A percentile compares a stretch with the other conserved stretches of the same genome.
Conservation (phyloP, 129 eudicot genomes). For the Pulicaria dysenterica region DNA sequence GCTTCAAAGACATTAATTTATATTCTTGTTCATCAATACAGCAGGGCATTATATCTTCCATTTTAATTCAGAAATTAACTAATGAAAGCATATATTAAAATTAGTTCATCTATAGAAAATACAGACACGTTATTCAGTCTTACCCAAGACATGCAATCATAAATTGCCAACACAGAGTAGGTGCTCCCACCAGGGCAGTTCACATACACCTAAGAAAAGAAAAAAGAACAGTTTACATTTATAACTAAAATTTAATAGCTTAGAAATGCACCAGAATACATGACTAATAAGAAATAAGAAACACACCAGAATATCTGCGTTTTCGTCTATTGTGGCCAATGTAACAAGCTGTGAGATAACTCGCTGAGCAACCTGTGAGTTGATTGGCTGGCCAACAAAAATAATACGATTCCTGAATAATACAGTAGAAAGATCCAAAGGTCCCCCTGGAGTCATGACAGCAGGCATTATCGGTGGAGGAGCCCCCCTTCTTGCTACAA, state of each 20-base stretch:
- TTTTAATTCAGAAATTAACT: conserved; percentile 1
- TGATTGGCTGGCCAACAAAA: conserved; percentile 79
- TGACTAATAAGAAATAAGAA: neutral
- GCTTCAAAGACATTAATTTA: neutral
- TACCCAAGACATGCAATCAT: conserved; percentile 99
- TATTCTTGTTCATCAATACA: neutral
- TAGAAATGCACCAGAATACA: conserved; percentile 6
- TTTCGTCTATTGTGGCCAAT: conserved; percentile 84
- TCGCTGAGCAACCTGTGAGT: conserved; percentile 76
- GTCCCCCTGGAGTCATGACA: conserved; percentile 90
- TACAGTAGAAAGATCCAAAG: conserved; percentile 85
- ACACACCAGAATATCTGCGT: conserved; percentile 82
- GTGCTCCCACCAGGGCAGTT: conserved; percentile 95
- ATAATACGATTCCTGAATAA: conserved; percentile 87
- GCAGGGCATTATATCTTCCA: conserved; percentile 7
- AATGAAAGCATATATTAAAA: neutral
- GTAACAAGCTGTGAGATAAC: conserved; percentile 98
- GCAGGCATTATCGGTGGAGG: conserved; percentile 91
- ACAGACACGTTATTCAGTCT: conserved; percentile 31
- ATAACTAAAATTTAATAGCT: neutral
- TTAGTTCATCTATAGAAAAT: conserved; percentile 3
- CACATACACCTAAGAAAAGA: conserved; percentile 58
- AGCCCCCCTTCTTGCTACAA: conserved; percentile 69
- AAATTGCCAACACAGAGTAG: conserved; percentile 87
- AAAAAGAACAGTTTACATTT: neutral